phyloP scores from a whole-genome alignment of 2,329 filamentous ascomycete species.

The Hawksworthiomyces lignivorus region DNA sequence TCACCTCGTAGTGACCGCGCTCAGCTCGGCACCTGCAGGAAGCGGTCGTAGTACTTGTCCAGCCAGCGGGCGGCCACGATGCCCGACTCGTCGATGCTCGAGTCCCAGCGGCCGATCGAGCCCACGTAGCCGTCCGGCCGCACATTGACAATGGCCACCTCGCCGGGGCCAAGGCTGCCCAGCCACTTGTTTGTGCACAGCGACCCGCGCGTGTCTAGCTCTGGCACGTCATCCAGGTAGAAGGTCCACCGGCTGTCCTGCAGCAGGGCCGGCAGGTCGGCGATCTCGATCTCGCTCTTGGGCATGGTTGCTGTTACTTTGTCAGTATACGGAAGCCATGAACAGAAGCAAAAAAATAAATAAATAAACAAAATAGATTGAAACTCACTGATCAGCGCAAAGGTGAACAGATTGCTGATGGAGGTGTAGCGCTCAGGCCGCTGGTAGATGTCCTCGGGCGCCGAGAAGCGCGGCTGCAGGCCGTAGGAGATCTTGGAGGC shows the following conservation, averaged over 20 bases:
- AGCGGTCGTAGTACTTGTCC: slow-evolving; percentile 46
- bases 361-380: not conserved
- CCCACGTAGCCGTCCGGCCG: slow-evolving; percentile 70
- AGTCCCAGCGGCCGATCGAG: slow-evolving; percentile 48
- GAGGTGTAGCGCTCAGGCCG: slow-evolving; percentile 62
- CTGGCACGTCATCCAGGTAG: slow-evolving; percentile 59
- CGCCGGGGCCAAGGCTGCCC: slow-evolving; percentile 45
- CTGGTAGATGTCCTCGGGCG: slow-evolving; percentile 57
- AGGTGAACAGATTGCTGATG: slow-evolving; percentile 62
- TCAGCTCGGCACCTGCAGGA: slow-evolving; percentile 39
- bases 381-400: slow-evolving; percentile 55
- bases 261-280: slow-evolving; percentile 53
- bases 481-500: slow-evolving; percentile 56
- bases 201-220: slow-evolving; percentile 43
- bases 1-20: not conserved
- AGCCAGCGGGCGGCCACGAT: slow-evolving; percentile 46
- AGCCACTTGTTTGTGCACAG: slow-evolving; percentile 64
- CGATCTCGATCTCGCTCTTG: slow-evolving; percentile 57
- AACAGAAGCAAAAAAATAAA: not conserved
- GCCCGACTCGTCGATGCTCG: slow-evolving; percentile 41
- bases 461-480: slow-evolving; percentile 46
- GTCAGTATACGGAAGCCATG: slow-evolving; percentile 21
- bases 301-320: slow-evolving; percentile 44
- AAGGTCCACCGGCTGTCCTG: slow-evolving; percentile 63
- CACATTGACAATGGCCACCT: slow-evolving; percentile 60